Base-by-base conservation (phyloP, 768 basidiomycete genomes). In the Lactifluus volemus region DNA sequence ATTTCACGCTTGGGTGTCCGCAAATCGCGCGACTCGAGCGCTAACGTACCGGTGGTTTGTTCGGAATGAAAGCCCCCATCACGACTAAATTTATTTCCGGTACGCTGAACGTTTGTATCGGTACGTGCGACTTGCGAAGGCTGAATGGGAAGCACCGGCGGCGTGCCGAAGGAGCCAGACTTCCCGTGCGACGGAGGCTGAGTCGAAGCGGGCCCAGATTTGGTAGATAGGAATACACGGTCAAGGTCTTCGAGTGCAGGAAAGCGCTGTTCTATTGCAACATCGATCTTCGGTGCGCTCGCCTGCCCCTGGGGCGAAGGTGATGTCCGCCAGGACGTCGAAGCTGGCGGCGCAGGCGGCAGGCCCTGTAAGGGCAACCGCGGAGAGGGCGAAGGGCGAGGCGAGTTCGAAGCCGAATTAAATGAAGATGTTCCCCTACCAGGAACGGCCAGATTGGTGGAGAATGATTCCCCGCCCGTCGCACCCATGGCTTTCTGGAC, bases 221-320 rank as follows among this genome's bases (percentile, higher is more conserved):
- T 14, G 25, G 77, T 63, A 10, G 67, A 70, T 14, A 68, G 67
- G 63, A 83, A 81, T 10, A 74, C 74, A 25, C 83, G 80, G 71
- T 92, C 87, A 6, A 95, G 75, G 61, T 89, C 88, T 70, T 96
- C 94, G 45, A 97, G 74, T 0, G 94, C 89, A 0, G 94, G 94
- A 71, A 90, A 97, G 55, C 90, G 80, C 34, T 83, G 79, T 71
- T 94, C 92, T 17, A 77, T 80, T 47, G 80, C 75, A 25, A 79
- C 69, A 34, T 78, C 76, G 21, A 78, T 76, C 44, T 69, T 68
- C 44, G 74, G 75, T 17, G 59, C 53, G n/a, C 19, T 42, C 19
- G 65, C 50, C 39, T 39, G 48, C 5, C 30, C 17, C 30, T 39
- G 53, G 3, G 47, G 57, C 36, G 65, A 65, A 9, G 61, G 58